Base-by-base conservation (phyloP, 352 stramenopile genomes). In the Labyrinthula sp. region DNA sequence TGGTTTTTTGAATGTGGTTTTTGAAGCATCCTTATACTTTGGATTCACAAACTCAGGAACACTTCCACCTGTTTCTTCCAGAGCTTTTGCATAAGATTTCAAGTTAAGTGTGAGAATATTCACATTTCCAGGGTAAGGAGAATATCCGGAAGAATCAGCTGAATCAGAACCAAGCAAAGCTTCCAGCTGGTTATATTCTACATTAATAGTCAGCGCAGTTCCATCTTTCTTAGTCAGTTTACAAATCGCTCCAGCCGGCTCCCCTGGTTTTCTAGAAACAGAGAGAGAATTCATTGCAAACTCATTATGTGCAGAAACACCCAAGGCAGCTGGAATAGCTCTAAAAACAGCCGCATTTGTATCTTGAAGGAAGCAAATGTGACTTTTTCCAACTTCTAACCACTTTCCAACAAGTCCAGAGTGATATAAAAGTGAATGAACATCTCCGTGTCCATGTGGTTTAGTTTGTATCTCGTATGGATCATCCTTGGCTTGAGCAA, bases 381-480 rank as follows among this genome's bases (percentile, higher is more conserved):
- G 83, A 57, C 76, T 67, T 24, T 79, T 72, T n/a, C 80, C 79
- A 5, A 60, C 17, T n/a, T 66, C 28, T 1, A 62, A 54, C 80
- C 78, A 92, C 14, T 62, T 50, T 2, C 38, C 18, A 0, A 79
- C 69, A 12, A 84, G 45, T 6, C 75, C 71, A 5, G 68, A 79
- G 21, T 49, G 62, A 46, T 81, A 69, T 37, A 92, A 65, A 18
- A 97, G 59, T 24, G 78, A 73, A 64, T 98, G 89, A 18, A 98
- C 84, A 63, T 97, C 89, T 24, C 89, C 87, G 54, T 98, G 89
- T 26, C 89, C 89, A 54, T 97, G 87, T 0, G 89, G 89, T 62
- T 98, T 98, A 48, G 86, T 93, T 54, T 86, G 58, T 14, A 91
- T 60, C 3, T 49, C 48, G 58, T 64, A 76, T 22, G 49, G 38